phyloP scores from a whole-genome alignment of 306 rosid species.

The Sicyos baderoa region DNA sequence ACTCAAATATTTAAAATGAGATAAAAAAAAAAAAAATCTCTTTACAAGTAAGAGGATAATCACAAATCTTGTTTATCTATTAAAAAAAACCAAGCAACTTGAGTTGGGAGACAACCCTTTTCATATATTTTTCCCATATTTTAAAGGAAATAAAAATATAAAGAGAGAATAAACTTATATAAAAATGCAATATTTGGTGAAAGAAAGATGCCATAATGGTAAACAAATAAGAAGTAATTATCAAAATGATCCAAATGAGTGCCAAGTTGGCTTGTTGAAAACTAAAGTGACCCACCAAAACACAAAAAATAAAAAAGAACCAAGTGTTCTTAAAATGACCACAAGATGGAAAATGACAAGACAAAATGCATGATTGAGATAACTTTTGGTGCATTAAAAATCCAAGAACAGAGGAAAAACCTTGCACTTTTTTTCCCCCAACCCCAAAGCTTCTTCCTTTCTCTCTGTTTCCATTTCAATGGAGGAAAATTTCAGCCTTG shows the following conservation, averaged over 20 bases:
- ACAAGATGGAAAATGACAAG: conserved; percentile 10
- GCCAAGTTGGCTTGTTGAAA: not conserved
- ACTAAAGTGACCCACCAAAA: not conserved
- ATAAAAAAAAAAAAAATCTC: not conserved
- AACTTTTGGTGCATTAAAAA: conserved; percentile 2
- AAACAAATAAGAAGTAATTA: not conserved
- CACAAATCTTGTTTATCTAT: not conserved
- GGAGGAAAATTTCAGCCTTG: conserved; percentile 35
- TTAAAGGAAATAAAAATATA: not conserved
- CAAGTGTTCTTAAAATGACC: conserved; percentile 5
- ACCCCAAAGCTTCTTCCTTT: not conserved
- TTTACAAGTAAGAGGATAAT: not conserved
- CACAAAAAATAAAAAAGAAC: not conserved
- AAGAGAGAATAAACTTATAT: not conserved
- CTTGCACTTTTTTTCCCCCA: not conserved
- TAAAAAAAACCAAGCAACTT: not conserved
- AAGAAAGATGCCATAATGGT: not conserved
- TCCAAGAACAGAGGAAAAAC: conserved; percentile 6
- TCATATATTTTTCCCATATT: not conserved
- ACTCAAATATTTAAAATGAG: not conserved
- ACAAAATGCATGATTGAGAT: conserved; percentile 8
- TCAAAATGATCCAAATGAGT: not conserved
- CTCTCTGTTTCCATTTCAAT: conserved; percentile 19
- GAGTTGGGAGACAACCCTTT: not conserved
- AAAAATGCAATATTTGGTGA: not conserved